A percentile compares a stretch with the other conserved stretches of the same genome.
Conservation (phyloP, 805 yeast species). For the Candida germanica region DNA sequence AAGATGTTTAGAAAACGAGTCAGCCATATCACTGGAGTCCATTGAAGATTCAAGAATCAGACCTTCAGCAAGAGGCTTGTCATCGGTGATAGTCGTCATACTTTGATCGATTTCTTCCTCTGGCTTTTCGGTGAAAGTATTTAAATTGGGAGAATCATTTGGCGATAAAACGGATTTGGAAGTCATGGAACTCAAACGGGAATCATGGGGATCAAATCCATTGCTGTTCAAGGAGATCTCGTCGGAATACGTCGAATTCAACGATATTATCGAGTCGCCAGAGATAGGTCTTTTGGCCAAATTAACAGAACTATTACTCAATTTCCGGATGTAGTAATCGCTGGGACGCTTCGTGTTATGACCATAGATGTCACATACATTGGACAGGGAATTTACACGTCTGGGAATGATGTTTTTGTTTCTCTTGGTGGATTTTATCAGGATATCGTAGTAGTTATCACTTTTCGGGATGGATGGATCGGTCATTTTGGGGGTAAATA, state of each 20-base stretch:
- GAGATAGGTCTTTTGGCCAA: slow-evolving; percentile 26
- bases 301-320: slow-evolving; percentile 21
- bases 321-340: slow-evolving; percentile 35
- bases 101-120: slow-evolving; percentile 12
- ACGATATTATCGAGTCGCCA: slow-evolving; percentile 30
- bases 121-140: slow-evolving; percentile 8
- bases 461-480: slow-evolving; percentile 5
- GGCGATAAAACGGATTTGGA: slow-evolving; percentile 19
- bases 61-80: slow-evolving; percentile 1
- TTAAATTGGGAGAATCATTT: slow-evolving; percentile 17
- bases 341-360: slow-evolving; percentile 32
- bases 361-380: slow-evolving; percentile 2
- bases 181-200: slow-evolving; percentile 39
- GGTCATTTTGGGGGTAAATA: too few species aligned
- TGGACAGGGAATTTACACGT: slow-evolving; percentile 10
- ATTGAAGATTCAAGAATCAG: slow-evolving; percentile 4
- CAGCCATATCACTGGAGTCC: too few species aligned
- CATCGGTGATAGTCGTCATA: slow-evolving; percentile 13
- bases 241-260: slow-evolving; percentile 32
- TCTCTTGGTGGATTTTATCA: slow-evolving; percentile 18
- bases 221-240: slow-evolving; percentile 29
- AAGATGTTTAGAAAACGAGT: neutral
- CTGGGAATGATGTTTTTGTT: slow-evolving; percentile 5
- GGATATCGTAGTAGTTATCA: slow-evolving; percentile 26
- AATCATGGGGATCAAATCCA: slow-evolving; percentile 33